Evolutionary conservation across 768 basidiomycete species (phyloP).

Genomic region (Boletus edulis): DNA sequence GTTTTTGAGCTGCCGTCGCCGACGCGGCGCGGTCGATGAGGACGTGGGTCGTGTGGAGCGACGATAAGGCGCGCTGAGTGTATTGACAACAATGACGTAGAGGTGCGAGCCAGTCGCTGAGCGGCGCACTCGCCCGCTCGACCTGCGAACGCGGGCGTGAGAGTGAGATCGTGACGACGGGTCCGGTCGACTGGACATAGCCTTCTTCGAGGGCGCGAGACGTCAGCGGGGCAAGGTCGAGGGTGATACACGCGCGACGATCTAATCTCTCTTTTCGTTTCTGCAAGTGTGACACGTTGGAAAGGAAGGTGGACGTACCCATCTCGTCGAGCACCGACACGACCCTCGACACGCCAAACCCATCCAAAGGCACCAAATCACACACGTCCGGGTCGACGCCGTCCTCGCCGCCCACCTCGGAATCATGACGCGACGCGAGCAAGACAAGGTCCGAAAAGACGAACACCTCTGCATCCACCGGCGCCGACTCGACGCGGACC

Average conservation of each 20-base stretch:
- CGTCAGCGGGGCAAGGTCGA: conserved; percentile 53
- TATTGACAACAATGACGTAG: conserved; percentile 51
- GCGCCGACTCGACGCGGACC: conserved; percentile 26
- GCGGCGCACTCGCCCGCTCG: neutral
- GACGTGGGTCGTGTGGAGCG: conserved; percentile 25
- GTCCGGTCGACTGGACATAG: conserved; percentile 31
- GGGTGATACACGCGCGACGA: conserved; percentile 32
- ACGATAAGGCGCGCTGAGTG: conserved; percentile 43
- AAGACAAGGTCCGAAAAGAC: conserved; percentile 72
- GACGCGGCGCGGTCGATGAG: conserved; percentile 27
- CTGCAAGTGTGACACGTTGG: too few species aligned
- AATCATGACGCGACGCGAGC: conserved; percentile 38
- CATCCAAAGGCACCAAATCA: conserved; percentile 43
- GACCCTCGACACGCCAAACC: conserved; percentile 48
- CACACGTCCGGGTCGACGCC: conserved; percentile 25
- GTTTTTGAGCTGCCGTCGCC: conserved; percentile 31
- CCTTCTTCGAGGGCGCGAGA: conserved; percentile 38
- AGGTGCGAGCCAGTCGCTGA: conserved; percentile 44
- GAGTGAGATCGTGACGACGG: conserved; percentile 37
- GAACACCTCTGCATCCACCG: conserved; percentile 37
- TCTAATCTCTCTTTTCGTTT: conserved; percentile 9
- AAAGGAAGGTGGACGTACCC: conserved; percentile 3
- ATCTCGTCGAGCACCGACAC: conserved; percentile 44
- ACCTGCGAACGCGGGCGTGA: conserved; percentile 11
- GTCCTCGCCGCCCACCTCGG: neutral